Base-by-base conservation (phyloP, 345 rosid species). In the Hirschfeldia incana region DNA sequence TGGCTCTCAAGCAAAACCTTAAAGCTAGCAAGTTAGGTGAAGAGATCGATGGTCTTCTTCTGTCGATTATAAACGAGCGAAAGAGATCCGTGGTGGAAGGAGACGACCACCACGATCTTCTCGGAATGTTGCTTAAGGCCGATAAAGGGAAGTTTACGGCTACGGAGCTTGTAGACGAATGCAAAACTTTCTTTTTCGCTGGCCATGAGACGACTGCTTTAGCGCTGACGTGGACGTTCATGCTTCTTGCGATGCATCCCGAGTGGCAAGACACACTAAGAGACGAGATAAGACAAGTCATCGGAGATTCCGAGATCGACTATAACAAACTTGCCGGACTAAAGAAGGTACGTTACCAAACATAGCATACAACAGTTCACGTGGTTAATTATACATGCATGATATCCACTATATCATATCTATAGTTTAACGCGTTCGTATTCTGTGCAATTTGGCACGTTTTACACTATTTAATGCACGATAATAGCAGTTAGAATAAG, bases 101-200 rank as follows among this genome's bases (percentile, higher is more conserved):
- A 3, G 55, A 29, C 4, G 74, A 74, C 9, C 39, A 73, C 21
- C 77, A 71, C 13, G 94, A 92, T 81, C 83, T 92, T 74, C 80
- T 95, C 0, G 96, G 98, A 26, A 30, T 90, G 33, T 77, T 94
- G 82, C 72, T 90, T 17, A 83, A 80, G 66, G 71, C 67, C 3
- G 89, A 88, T 27, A 88, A 86, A 0, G 72, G 61, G 16, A 71
- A 64, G 4, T 76, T 94, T 75, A 85, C 90, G 9, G 75, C 86
- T 0, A 70, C 82, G 65, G 94, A 91, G 59, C 79, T 92, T 5
- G 88, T 95, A 0, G 98, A 95, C 34, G 98, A 95, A 85, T 91
- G 98, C 85, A 95, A 95, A 78, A 95, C 99, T 1, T 91, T 95
- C 82, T 95, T 95, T 84, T 94, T 94, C 34, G 98, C 84, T 29